Base-by-base conservation (phyloP, 257 asterid genomes). In the Anisodus tanguticus region DNA sequence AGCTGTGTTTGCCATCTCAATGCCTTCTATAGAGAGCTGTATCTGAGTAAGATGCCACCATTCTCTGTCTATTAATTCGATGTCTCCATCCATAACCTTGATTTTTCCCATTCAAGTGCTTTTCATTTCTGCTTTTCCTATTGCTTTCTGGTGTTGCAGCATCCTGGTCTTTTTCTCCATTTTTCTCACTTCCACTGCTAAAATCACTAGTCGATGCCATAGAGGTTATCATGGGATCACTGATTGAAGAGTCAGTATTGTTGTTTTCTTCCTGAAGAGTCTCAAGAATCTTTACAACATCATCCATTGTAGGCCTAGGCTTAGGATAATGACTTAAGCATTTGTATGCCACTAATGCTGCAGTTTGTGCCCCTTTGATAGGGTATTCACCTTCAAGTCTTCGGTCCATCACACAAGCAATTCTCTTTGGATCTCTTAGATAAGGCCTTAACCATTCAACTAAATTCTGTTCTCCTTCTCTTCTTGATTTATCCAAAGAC, bases 21-120 rank as follows among this genome's bases (percentile, higher is more conserved):
- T 81, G 13, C 7, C 64, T 81, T 66, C 59, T 49, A 66, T 62
- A 62, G 10, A 81, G 84, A 66, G 58, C 84, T 41, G 84, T 59
- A 81, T 81, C 84, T 43, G 84, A 81, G 64, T 81, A 81, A 22
- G 77, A 81, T n/a, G 76, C 84, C 62, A 81, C 59, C 84, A 81
- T 66, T 81, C 84, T 66, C 3, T 66, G 70, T 17, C 70, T 63
- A 60, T 66, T 62, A 49, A 81, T 66, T 58, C 84, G 41, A 47
- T 66, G 77, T 35, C 59, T 81, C 84, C 60, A 66, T 13, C 45
- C 64, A 76, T 53, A 76, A 76, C 81, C 81, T 53, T 76, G 81
- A 76, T 76, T 53, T 76, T 17, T 26, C 81, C 17, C 81, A 53
- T 76, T 53, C 39, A 71, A 71, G 37, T 43, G 9, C 39, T 71